Evolutionary conservation across 805 yeast species (phyloP).

Genomic region (Lipomyces sp.): DNA sequence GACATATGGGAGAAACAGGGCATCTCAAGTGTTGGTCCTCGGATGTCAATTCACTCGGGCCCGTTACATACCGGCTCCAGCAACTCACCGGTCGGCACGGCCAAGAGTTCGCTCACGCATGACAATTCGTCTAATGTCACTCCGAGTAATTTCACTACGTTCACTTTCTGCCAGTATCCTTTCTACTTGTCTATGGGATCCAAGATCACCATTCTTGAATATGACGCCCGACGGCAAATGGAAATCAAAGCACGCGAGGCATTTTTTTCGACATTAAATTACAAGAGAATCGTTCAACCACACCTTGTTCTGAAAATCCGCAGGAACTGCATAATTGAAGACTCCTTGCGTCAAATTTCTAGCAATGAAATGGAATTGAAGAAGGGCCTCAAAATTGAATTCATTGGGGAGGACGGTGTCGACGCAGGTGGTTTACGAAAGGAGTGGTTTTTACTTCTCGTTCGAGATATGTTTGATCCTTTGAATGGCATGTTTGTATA

Average conservation of each 20-base stretch:
- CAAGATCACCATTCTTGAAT: slow-evolving; percentile 77
- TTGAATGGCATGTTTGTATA: slow-evolving; percentile 67
- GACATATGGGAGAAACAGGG: slow-evolving; percentile 70
- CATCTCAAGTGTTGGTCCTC: slow-evolving; percentile 19
- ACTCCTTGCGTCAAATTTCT: slow-evolving; percentile 63
- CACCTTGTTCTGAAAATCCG: slow-evolving; percentile 71
- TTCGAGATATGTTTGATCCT: slow-evolving; percentile 71
- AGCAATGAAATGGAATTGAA: slow-evolving; percentile 61
- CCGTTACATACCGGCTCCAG: background rate
- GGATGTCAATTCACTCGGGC: background rate
- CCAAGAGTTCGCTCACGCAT: background rate
- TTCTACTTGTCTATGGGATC: slow-evolving; percentile 80
- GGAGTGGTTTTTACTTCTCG: slow-evolving; percentile 87
- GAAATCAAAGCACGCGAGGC: slow-evolving; percentile 89
- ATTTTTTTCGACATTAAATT: slow-evolving; percentile 72
- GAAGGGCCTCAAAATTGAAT: slow-evolving; percentile 77
- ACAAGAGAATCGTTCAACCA: slow-evolving; percentile 65
- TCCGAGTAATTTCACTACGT: slow-evolving; percentile 41
- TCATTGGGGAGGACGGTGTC: slow-evolving; percentile 86
- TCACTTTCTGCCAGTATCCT: slow-evolving; percentile 81
- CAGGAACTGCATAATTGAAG: slow-evolving; percentile 68
- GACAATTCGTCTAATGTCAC: background rate
- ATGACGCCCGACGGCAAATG: slow-evolving; percentile 81
- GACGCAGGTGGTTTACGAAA: slow-evolving; percentile 95
- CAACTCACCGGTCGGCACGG: background rate